phyloP scores from a whole-genome alignment of 225 moss, liverwort and hornwort genomes.

The Sphagnum tenellum region DNA sequence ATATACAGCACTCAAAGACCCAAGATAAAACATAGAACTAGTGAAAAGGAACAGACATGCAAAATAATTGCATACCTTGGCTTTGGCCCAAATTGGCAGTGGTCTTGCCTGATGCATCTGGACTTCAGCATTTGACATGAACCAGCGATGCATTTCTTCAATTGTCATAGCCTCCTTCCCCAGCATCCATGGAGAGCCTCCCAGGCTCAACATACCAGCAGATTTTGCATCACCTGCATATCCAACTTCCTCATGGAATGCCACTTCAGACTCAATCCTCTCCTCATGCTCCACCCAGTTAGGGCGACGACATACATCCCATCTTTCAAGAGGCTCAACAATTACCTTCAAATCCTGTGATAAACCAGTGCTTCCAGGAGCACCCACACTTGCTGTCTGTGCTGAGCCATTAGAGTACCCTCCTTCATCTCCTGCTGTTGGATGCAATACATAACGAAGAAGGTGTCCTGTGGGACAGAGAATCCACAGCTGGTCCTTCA shows the following conservation, averaged over 20 bases:
- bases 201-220: constrained; percentile 6
- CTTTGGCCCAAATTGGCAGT: constrained; percentile 85
- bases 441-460: constrained; percentile 79
- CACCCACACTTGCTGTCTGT: constrained; percentile 46
- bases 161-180: constrained; percentile 59
- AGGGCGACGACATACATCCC: constrained; percentile 91
- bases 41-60: neutral
- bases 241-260: constrained; percentile 23
- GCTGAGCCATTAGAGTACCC: constrained; percentile 56
- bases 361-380: constrained; percentile 52
- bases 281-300: constrained; percentile 96
- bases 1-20: no score
- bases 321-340: constrained; percentile 81
- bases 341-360: constrained; percentile 61
- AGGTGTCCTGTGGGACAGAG: constrained; percentile 86
- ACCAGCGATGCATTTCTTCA: constrained; percentile 96
- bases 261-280: constrained; percentile 48
- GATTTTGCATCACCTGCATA: constrained; percentile 4
- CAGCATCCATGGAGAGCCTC: constrained; percentile 12
- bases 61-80: constrained; percentile 42
- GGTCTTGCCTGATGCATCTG: constrained; percentile 97
- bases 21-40: neutral
- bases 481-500: constrained; percentile 94
- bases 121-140: constrained; percentile 98
- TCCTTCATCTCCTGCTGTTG: constrained; percentile 59